These are phyloP conservation scores for Sporothrix curviconia DNA, from an alignment of 2,329 filamentous ascomycete genomes.

Conservation along the genomic window DNA sequence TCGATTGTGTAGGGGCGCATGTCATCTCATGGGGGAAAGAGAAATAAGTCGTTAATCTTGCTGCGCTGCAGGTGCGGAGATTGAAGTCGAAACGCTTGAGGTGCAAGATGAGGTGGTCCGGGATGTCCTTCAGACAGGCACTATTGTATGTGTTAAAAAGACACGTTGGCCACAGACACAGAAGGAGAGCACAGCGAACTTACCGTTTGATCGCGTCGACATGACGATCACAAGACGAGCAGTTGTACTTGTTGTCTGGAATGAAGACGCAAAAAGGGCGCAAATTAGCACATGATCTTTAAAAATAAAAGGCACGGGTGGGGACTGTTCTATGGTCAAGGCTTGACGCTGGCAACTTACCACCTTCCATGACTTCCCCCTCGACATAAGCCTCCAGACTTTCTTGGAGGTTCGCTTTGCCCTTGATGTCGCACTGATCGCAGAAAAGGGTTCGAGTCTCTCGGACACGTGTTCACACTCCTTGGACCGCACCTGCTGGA, in stretches of 20 bases:
- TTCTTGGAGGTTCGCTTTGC: conserved; percentile 74
- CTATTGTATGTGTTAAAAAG: conserved; percentile 34
- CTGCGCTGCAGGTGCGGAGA: conserved; percentile 66
- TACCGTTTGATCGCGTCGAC: conserved; percentile 89
- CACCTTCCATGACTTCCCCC: conserved; percentile 92
- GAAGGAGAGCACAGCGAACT: too few species aligned
- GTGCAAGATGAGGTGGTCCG: conserved; percentile 92
- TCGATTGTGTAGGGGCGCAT: conserved; percentile 89
- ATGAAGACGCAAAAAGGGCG: not conserved
- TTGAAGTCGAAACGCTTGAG: conserved; percentile 85
- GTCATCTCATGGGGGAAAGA: conserved; percentile 78
- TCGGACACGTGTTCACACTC: conserved; percentile 94
- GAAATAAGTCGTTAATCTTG: conserved; percentile 95
- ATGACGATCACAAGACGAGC: conserved; percentile 78
- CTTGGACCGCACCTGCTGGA: conserved; percentile 92
- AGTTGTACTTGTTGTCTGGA: conserved; percentile 93
- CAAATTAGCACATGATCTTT: not conserved
- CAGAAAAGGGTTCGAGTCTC: conserved; percentile 81
- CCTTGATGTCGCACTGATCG: conserved; percentile 96
- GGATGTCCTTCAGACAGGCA: conserved; percentile 84
- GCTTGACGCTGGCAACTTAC: conserved; percentile 34
- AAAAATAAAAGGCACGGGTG: not conserved
- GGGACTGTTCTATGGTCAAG: too few species aligned
- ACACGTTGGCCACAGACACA: not conserved
- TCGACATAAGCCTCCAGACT: conserved; percentile 93